A percentile compares a stretch with the other conserved stretches of the same genome.
phyloP scores from a whole-genome alignment of 176 grass and related monocot genomes.

The Rhynchospora pubera region DNA sequence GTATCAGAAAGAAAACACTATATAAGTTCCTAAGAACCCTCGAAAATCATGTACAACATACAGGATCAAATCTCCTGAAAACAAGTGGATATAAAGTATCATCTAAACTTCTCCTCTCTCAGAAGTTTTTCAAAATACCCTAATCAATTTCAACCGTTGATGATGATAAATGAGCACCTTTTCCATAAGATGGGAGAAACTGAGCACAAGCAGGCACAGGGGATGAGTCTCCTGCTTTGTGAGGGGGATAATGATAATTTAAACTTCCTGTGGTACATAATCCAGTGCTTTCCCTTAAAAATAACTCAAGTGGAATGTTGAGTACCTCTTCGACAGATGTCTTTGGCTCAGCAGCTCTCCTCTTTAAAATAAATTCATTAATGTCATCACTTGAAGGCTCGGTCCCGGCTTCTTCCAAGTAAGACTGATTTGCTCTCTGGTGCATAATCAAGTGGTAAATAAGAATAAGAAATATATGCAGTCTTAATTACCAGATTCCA shows the following conservation, averaged over 20 bases:
- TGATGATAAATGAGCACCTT: not conserved
- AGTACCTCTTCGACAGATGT: constrained; percentile 1
- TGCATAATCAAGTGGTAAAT: not conserved
- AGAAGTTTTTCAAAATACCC: not conserved
- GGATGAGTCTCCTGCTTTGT: not conserved
- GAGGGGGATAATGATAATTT: not conserved
- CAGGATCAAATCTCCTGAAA: not conserved
- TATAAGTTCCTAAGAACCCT: not conserved
- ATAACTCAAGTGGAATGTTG: not conserved
- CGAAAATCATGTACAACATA: not conserved
- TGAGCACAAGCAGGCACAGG: not conserved
- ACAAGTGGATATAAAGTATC: not conserved
- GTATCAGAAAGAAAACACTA: not conserved
- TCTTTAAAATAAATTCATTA: constrained; percentile 13
- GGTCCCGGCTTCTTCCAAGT: not conserved
- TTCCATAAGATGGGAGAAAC: not conserved
- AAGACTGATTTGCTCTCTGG: not conserved
- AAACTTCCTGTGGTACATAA: not conserved
- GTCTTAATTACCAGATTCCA: no score
- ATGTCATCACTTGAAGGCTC: constrained; percentile 14
- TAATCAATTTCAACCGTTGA: not conserved
- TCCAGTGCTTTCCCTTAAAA: not conserved
- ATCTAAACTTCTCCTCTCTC: not conserved
- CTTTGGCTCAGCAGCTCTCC: constrained; percentile 7
- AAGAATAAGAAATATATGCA: not conserved